These are phyloP conservation scores for Byssochlamys sp. DNA, from an alignment of 2,329 filamentous ascomycete species.

Conservation along the genomic window DNA sequence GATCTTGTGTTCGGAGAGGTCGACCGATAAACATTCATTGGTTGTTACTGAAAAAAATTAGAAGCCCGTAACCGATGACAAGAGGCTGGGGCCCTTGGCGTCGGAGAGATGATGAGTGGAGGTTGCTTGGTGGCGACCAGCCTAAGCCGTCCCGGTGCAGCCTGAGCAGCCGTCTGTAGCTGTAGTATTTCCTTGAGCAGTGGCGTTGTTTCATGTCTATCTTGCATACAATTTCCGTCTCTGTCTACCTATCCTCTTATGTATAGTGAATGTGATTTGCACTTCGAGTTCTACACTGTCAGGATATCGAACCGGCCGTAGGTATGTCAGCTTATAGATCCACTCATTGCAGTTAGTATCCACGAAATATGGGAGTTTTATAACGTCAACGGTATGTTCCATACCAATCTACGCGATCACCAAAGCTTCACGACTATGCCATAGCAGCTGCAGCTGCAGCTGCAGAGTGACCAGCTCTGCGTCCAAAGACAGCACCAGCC, in stretches of 20 bases:
- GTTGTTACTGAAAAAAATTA: background rate
- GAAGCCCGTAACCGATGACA: background rate
- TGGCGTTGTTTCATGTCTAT: background rate
- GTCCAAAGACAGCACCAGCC: conserved; percentile 47
- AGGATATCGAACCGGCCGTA: background rate
- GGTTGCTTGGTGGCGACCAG: conserved; percentile 2
- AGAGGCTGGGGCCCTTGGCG: background rate
- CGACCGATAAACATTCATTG: conserved; percentile 36
- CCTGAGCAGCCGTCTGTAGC: background rate
- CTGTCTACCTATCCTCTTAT: background rate
- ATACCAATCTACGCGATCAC: no score
- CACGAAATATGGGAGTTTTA: background rate
- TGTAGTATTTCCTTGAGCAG: background rate
- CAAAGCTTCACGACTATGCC: no score
- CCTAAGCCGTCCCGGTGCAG: background rate
- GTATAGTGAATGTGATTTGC: background rate
- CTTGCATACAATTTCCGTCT: background rate
- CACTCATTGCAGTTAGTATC: background rate
- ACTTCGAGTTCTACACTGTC: background rate
- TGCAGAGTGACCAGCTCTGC: conserved; percentile 29
- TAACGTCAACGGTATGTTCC: no score
- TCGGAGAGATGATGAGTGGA: background rate
- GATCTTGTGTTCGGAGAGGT: conserved; percentile 76
- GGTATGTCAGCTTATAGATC: background rate
- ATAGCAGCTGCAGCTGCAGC: no score